Percentiles rank a stretch among this genome's conserved stretches.
phyloP scores from a whole-genome alignment of 192 early-diverging fungal species.

The Phycomyces blakesleeanus region DNA sequence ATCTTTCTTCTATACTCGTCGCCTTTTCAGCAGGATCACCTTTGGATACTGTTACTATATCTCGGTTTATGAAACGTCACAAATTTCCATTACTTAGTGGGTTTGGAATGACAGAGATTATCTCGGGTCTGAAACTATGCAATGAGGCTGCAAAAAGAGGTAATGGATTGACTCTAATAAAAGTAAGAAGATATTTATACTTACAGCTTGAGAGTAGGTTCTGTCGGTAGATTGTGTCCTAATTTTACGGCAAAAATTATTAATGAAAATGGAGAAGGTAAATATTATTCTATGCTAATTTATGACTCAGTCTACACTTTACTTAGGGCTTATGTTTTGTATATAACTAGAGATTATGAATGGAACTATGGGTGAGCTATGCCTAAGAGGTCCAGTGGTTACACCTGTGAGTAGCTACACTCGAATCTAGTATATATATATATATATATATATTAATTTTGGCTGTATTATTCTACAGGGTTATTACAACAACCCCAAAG shows the following conservation, averaged over 20 bases:
- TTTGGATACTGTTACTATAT: background rate
- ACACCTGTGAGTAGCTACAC: constrained; percentile 8
- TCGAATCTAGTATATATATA: no score
- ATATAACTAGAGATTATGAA: constrained; percentile 16
- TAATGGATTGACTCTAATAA: constrained; percentile 14
- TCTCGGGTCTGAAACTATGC: constrained; percentile 9
- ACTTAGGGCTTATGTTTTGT: background rate
- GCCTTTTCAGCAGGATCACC: constrained; percentile 1
- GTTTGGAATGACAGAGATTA: constrained; percentile 32
- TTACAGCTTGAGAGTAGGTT: background rate
- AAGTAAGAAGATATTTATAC: constrained; percentile 18
- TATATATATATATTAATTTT: background rate
- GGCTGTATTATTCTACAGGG: constrained; percentile 22
- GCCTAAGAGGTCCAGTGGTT: constrained; percentile 36
- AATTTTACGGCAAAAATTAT: no score
- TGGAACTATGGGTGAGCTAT: constrained; percentile 52
- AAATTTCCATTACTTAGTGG: constrained; percentile 20
- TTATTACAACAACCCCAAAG: constrained; percentile 41
- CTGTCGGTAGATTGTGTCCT: background rate
- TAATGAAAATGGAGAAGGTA: no score
- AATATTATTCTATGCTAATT: background rate
- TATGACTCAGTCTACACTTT: background rate
- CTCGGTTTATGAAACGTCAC: background rate
- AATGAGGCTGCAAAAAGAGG: constrained; percentile 1
- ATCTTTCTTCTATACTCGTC: constrained; percentile 23